Base-by-base conservation (phyloP, 495 filamentous ascomycete species). In the Hyaloscypha variabilis region DNA sequence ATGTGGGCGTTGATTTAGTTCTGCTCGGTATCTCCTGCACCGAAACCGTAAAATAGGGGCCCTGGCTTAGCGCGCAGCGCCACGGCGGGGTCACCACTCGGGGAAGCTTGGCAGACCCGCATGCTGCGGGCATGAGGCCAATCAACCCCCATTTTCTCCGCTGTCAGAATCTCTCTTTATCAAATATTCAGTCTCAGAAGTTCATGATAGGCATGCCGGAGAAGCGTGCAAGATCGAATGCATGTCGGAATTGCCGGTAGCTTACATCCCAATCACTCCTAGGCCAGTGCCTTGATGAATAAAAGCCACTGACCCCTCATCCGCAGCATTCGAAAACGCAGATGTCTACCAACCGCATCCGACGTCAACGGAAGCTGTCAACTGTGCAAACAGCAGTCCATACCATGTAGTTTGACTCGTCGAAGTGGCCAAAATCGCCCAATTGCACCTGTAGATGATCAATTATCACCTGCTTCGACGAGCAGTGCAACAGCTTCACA, bases 181-280 rank as follows among this genome's bases (percentile, higher is more conserved):
- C 31, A 34, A 34, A 34, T 13, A 34, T 34, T 34, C 31, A 34
- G 31, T 13, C 6, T 3, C 31, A 8, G 31, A n/a, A n/a, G n/a
- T n/a, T n/a, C n/a, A n/a, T 34, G 31, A 6, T 34, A 13, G 31
- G 13, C 6, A 62, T 62, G 59, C 29, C 25, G 11, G 36, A 31
- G 23, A 62, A 51, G 28, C 59, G 59, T 13, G 59, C 23, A 31
- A 62, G 59, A 50, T 23, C 39, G 3, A 14, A n/a, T 19, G 59
- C 59, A 24, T 62, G 59, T 29, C 39, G 59, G 39, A 62, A 52
- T 51, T 62, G 39, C 46, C 39, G 59, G 59, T 62, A 62, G 0
- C 29, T 34, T 60, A n/a, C 6, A n/a, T 8, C 57, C 8, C 57
- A 36, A 2, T 36, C 17, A 34, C 30, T 31, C 24, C 30, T 3